Conservation (phyloP, 1,139 yeast species). For the Meyerozyma sp. region DNA sequence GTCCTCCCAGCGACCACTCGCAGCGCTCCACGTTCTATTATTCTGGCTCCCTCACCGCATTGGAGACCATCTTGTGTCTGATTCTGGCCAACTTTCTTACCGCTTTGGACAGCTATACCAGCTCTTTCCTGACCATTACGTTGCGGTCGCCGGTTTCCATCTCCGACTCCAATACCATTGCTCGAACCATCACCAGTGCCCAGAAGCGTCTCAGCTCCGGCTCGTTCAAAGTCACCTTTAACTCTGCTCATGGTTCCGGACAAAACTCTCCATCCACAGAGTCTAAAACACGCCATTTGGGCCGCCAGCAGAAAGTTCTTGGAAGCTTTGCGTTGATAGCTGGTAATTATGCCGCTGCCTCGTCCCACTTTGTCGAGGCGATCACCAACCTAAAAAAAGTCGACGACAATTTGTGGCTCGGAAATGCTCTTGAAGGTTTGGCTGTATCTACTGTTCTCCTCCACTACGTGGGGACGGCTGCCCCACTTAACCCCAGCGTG, state of each 20-base stretch:
- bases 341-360: constrained; percentile 71
- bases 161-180: constrained; percentile 43
- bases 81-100: constrained; percentile 59
- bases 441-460: constrained; percentile 62
- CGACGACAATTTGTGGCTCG: constrained; percentile 84
- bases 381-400: constrained; percentile 52
- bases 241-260: constrained; percentile 7
- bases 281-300: constrained; percentile 36
- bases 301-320: constrained; percentile 69
- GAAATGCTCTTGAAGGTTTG: constrained; percentile 76
- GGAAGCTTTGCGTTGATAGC: constrained; percentile 77
- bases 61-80: constrained; percentile 73
- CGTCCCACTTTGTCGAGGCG: constrained; percentile 70
- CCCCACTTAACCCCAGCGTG: constrained; percentile 4
- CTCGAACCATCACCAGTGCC: constrained; percentile 51
- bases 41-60: constrained; percentile 29
- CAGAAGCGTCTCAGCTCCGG: constrained; percentile 37
- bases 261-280: constrained; percentile 10
- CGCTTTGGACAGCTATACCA: constrained; percentile 63
- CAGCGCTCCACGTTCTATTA: constrained; percentile 22
- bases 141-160: constrained; percentile 69
- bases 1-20: constrained; percentile 16
- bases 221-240: constrained; percentile 31
- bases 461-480: constrained; percentile 50
- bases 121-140: constrained; percentile 65